Percentiles rank a stretch among this genome's conserved stretches.
Evolutionary conservation across 2,329 filamentous ascomycete species (phyloP).

Genomic region (Lasiodiplodia sp.): DNA sequence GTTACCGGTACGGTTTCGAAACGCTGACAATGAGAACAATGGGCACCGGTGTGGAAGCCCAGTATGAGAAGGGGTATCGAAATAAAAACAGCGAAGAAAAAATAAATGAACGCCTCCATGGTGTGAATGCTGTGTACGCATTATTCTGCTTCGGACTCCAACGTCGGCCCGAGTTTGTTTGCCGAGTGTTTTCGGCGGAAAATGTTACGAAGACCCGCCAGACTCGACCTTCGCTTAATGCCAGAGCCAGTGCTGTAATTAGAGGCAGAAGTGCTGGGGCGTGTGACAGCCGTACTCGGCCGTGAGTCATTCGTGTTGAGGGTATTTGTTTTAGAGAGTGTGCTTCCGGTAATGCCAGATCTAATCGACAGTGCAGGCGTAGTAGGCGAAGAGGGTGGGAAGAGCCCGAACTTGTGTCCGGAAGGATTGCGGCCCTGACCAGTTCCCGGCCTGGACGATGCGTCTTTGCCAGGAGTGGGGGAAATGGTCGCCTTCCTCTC

Average conservation of each 20-base stretch:
- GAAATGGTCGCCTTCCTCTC: slow-evolving; percentile 12
- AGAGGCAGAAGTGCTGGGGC: slow-evolving; percentile 24
- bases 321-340: slow-evolving; percentile 26
- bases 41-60: neutral
- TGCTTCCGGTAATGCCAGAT: slow-evolving; percentile 24
- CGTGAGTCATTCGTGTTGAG: slow-evolving; percentile 24
- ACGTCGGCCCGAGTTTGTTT: slow-evolving; percentile 27
- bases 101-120: slow-evolving; percentile 7
- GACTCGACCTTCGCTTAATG: slow-evolving; percentile 16
- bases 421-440: slow-evolving; percentile 9
- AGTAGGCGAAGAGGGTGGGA: slow-evolving; percentile 17
- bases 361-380: slow-evolving; percentile 24
- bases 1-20: slow-evolving; percentile 21
- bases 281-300: slow-evolving; percentile 23
- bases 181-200: slow-evolving; percentile 23
- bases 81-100: slow-evolving; percentile 18
- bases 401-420: slow-evolving; percentile 24
- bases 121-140: neutral
- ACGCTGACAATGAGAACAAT: slow-evolving; percentile 13
- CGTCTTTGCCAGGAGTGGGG: neutral
- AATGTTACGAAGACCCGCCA: slow-evolving; percentile 24
- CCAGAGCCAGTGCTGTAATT: slow-evolving; percentile 17
- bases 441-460: slow-evolving; percentile 14
- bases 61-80: slow-evolving; percentile 27
- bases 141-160: slow-evolving; percentile 28